A percentile compares a stretch with the other conserved stretches of the same genome.
Evolutionary conservation across 495 filamentous ascomycete species (phyloP).

Genomic region (Penicilliopsis zonata): DNA sequence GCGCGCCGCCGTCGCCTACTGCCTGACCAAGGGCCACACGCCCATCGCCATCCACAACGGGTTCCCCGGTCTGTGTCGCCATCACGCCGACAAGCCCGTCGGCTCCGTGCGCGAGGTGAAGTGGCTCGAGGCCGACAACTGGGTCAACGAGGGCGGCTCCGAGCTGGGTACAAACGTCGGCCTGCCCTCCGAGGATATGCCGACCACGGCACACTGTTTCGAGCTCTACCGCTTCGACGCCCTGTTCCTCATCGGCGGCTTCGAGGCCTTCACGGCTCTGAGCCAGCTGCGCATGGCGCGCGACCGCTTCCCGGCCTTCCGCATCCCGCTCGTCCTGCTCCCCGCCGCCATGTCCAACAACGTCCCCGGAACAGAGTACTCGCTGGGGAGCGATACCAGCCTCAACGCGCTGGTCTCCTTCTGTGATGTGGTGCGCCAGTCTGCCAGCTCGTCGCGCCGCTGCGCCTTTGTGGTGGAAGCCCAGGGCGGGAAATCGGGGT

Average conservation of each 20-base stretch:
- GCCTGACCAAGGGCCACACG: conserved; percentile 82
- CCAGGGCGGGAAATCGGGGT: conserved; percentile 89
- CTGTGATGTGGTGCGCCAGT: conserved; percentile 96
- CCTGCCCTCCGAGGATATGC: conserved; percentile 71
- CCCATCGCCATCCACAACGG: conserved; percentile 92
- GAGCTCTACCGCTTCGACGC: conserved; percentile 80
- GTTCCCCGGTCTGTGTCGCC: conserved; percentile 86
- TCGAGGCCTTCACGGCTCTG: conserved; percentile 91
- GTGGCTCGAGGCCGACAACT: conserved; percentile 87
- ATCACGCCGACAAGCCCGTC: conserved; percentile 70
- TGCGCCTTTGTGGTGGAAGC: conserved; percentile 97
- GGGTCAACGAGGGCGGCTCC: conserved; percentile 93
- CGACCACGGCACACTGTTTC: conserved; percentile 71
- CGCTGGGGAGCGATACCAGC: conserved; percentile 91
- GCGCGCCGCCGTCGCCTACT: conserved; percentile 94
- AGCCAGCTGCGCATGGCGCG: conserved; percentile 74
- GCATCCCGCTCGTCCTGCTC: conserved; percentile 83
- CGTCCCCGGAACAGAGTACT: conserved; percentile 96
- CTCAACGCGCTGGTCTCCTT: conserved; percentile 92
- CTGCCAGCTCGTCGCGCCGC: conserved; percentile 80
- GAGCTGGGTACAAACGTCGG: conserved; percentile 97
- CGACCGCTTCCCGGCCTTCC: conserved; percentile 66
- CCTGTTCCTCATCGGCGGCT: conserved; percentile 87
- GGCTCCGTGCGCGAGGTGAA: conserved; percentile 72
- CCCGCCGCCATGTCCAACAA: conserved; percentile 99